Conservation (phyloP, 1,284 basidiomycete genomes). For the Sporisorium iseilematis-ciliati region DNA sequence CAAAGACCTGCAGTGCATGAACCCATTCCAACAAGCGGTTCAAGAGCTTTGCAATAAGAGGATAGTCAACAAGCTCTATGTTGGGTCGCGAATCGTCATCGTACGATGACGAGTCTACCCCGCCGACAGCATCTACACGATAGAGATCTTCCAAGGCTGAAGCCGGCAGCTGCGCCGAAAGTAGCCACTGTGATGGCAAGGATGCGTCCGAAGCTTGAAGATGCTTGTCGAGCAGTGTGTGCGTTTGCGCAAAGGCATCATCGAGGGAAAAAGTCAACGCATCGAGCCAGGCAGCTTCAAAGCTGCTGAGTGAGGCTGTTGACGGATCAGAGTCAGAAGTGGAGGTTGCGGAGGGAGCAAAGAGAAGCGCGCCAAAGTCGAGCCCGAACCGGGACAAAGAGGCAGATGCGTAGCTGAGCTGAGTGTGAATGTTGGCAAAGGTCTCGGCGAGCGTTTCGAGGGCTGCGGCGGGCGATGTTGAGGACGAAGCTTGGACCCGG, state of each 20-base stretch:
- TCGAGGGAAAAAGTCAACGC: slow-evolving; percentile 22
- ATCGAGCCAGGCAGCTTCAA: slow-evolving; percentile 28
- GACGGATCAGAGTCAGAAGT: background rate
- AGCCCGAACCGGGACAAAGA: slow-evolving; percentile 42
- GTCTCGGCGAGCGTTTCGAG: slow-evolving; percentile 34
- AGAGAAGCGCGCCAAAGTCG: slow-evolving; percentile 43
- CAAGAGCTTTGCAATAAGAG: slow-evolving; percentile 27
- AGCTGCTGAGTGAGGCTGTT: slow-evolving; percentile 7
- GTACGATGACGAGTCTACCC: slow-evolving; percentile 4
- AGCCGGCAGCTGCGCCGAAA: slow-evolving; percentile 20
- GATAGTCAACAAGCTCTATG: slow-evolving; percentile 35
- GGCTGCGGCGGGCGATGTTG: background rate
- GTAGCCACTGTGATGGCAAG: slow-evolving; percentile 19
- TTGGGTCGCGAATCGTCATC: slow-evolving; percentile 30
- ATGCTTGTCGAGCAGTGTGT: slow-evolving; percentile 15
- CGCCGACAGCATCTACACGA: background rate
- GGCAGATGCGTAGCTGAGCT: slow-evolving; percentile 45
- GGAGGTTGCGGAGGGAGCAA: background rate
- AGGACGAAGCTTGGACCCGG: background rate
- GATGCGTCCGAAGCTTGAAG: background rate
- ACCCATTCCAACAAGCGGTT: slow-evolving; percentile 32
- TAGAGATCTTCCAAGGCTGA: slow-evolving; percentile 20
- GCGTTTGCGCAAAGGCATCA: slow-evolving; percentile 8
- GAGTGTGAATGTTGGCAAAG: slow-evolving; percentile 36
- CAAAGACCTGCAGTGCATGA: slow-evolving; percentile 35